These are phyloP conservation scores for Termitomyces sp. DNA, from an alignment of 768 basidiomycete species.

Conservation along the genomic window DNA sequence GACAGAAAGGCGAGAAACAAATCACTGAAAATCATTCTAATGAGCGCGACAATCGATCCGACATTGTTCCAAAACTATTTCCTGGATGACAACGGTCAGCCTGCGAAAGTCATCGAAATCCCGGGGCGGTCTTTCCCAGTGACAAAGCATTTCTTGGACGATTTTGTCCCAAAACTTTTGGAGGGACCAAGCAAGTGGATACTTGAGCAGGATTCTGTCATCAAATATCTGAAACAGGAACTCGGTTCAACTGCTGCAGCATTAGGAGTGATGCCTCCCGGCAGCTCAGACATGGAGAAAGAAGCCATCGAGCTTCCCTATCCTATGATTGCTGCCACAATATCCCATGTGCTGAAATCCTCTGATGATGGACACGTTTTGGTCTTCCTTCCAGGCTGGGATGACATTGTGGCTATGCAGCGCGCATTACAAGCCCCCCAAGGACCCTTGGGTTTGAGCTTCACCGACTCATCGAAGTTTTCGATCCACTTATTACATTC, in stretches of 20 bases:
- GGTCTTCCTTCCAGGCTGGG: conserved; percentile 92
- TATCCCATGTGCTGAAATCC: conserved; percentile 70
- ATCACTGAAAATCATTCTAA: conserved; percentile 83
- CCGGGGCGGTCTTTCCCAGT: conserved; percentile 95
- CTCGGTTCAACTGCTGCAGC: conserved; percentile 35
- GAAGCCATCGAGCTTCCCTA: conserved; percentile 76
- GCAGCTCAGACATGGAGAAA: conserved; percentile 20
- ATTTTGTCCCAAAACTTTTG: conserved; percentile 56
- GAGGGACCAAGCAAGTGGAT: conserved; percentile 54
- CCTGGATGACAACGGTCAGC: conserved; percentile 51
- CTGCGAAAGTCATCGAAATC: conserved; percentile 72
- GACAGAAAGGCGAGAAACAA: conserved; percentile 68
- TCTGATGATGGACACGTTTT: conserved; percentile 85
- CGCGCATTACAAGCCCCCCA: conserved; percentile 50
- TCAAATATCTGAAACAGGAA: conserved; percentile 71
- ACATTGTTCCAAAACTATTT: conserved; percentile 89
- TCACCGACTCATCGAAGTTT: conserved; percentile 55
- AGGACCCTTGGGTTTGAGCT: conserved; percentile 54
- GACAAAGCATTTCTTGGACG: conserved; percentile 74
- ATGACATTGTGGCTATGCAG: conserved; percentile 79
- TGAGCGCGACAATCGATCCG: conserved; percentile 96
- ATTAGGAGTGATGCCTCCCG: conserved; percentile 23
- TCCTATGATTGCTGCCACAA: conserved; percentile 75
- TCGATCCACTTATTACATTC: conserved; percentile 86
- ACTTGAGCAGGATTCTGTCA: conserved; percentile 64